Evolutionary conservation across 208 protist species (phyloP), one percentile per base, ranked within the genome.

Genomic region (Vickermania spadyakhi): DNA sequence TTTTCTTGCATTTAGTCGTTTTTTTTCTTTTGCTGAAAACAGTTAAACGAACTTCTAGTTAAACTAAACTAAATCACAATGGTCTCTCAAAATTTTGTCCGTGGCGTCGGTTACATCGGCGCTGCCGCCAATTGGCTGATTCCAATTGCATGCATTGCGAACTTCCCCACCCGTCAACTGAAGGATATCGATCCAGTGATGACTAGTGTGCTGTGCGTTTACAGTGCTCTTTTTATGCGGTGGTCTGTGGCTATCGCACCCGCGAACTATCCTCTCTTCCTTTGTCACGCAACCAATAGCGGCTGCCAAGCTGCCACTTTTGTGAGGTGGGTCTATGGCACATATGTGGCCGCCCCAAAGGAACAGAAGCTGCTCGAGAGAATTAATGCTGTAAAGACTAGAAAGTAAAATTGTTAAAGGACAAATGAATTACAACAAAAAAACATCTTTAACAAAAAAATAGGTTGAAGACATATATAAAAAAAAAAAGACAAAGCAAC

Each of bases 71-170:
- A n/a, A n/a, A n/a, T n/a, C n/a, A n/a, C n/a, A n/a, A 94, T 94
- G 86, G 78, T 91, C 1, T 90, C 81, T 50, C 71, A 77, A 58
- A 76, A 57, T 21, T 51, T 75, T 28, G 85, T 95, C 14, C 84
- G 89, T 45, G 66, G 69, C 51, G 55, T 96, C 25, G 89, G 89
- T 5, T 93, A 96, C 60, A 29, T 75, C 7, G 89, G 89, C 41
- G 89, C 89, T 2, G 76, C 81, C 3, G 89, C 85, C 13, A 96
- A 93, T 66, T 96, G 89, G 89, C 72, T 93, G 21, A 91, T 96
- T 61, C 89, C 89, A 0, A 88, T 96, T 66, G 85, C 89, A 13
- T 82, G 79, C 18, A 91, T 93, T 41, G 71, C 79, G 55, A 96
- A 96, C 68, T 84, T 93, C 56, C 72, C 80, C 3, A 89, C 80